Evolutionary conservation across 1,284 basidiomycete species (phyloP), one percentile per base, ranked within the genome.

Genomic region (Trametes hirsuta): DNA sequence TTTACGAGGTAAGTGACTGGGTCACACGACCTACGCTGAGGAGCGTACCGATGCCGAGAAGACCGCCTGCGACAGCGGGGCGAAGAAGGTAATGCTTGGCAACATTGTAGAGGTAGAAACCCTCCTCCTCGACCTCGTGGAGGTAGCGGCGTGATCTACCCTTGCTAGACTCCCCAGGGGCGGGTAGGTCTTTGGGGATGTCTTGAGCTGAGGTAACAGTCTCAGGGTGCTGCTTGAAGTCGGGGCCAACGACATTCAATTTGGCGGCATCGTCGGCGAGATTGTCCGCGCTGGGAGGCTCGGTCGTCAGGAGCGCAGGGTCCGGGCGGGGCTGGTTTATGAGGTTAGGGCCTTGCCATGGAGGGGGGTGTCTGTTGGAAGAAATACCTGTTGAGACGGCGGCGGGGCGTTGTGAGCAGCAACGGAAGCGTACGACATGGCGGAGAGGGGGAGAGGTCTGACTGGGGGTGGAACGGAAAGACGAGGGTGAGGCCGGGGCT

Each of bases 1-100:
- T 1, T 50, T 54, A 21, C 15, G 39, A 24, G 2, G 25, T 24
- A 21, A 21, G 6, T 57, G 35, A 59, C 39, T 47, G 24, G 34
- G 24, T 35, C 37, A 46, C 47, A 21, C 40, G 46, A 61, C 61
- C 41, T 2, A 51, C 30, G 35, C 35, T 18, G 37, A 53, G 44
- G 12, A 44, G 79, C 83, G 24, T 65, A 90, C 89, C 79, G 40
- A 93, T 74, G 55, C 90, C 90, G 63, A 93, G 66, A 21, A 92
- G 76, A 47, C 91, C 90, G 46, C 91, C 89, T 6, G 88, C 86
- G 54, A 90, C 84, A 36, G 84, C 83, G 18, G 90, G 91, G 34
- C 84, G 81, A 57, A 92, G 75, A 34, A 93, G 65, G 59, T 84
- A 81, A 42, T 86, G 79, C 69, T 87, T 88, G 24, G 84, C 76